phyloP scores from a whole-genome alignment of 2,329 filamentous ascomycete genomes.

The Ophiostoma ips region DNA sequence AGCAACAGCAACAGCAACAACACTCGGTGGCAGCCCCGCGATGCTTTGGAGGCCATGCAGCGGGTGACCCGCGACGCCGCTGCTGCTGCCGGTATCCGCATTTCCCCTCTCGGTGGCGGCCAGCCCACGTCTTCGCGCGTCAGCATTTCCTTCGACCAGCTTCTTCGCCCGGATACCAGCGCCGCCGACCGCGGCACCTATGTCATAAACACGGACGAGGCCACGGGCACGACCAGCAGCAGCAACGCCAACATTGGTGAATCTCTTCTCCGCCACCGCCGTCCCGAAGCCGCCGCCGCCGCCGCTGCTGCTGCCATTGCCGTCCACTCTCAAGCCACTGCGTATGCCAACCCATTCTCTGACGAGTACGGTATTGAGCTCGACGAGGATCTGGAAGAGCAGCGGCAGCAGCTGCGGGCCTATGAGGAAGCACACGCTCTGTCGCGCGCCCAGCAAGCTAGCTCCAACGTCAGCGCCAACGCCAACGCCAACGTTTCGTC shows the following conservation, averaged over 20 bases:
- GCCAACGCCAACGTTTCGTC: constrained; percentile 24
- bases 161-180: constrained; percentile 35
- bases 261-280: constrained; percentile 33
- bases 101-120: neutral
- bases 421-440: neutral
- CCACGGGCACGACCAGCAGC: neutral
- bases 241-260: constrained; percentile 23
- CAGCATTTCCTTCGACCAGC: constrained; percentile 41
- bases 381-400: constrained; percentile 15
- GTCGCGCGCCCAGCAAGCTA: too few species aligned
- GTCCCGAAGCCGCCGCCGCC: constrained; percentile 25
- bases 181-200: constrained; percentile 40
- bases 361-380: constrained; percentile 42
- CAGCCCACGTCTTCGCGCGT: constrained; percentile 8
- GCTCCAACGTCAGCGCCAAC: constrained; percentile 8
- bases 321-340: too few species aligned
- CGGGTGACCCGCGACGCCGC: constrained; percentile 10
- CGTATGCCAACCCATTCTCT: constrained; percentile 45
- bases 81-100: constrained; percentile 8
- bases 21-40: constrained; percentile 3
- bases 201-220: constrained; percentile 34
- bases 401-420: neutral
- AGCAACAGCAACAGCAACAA: too few species aligned
- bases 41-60: constrained; percentile 4
- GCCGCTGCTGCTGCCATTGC: constrained; percentile 13